Base-by-base conservation (phyloP, 73 alveolate species). In the Loxodes magnus region DNA sequence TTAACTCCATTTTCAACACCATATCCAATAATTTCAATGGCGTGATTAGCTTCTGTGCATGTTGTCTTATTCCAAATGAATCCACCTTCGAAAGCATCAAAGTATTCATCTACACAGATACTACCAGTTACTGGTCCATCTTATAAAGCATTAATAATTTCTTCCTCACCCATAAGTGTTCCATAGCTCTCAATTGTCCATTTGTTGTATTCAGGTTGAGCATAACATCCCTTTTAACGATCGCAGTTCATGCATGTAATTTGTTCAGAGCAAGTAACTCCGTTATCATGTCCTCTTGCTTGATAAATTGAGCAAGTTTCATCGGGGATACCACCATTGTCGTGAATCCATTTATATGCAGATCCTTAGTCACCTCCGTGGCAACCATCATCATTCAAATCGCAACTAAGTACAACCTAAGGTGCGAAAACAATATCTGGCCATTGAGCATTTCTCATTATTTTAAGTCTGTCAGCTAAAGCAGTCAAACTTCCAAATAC, bases 91-190 rank as follows among this genome's bases (percentile, higher is more conserved):
- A 74, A 80, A 53, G 50, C 62, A 29, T 50, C 31, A 43, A 43
- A 43, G 28, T 56, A 43, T 14, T 59, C 78, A 24, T 91, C 57
- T 35, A 68, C 85, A 16, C 77, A 88, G 31, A 80, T 67, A 12
- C 71, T 79, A 41, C 95, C 85, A 7, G 93, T 91, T 54, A 89
- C 68, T 29, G 98, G 98, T 1, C 98, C 98, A 66, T 23, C 35
- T 55, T 85, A 55, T 51, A 67, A 80, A 55, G 77, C 93, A 50
- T 79, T 66, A 74, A 79, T 76, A 96, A 89, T 89, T 35, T 60
- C 85, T 43, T 67, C 84, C 55, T 84, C 98, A 19, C 90, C 93
- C 23, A 37, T 26, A 39, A 64, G 57, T 0, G 52, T 48, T 4
- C 77, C 88, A 35, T 49, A 61, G 29, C 61, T 74, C n/a, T 50